These are phyloP conservation scores for Globisporangium carolinianum DNA, from an alignment of 352 stramenopile species.

Conservation along the genomic window DNA sequence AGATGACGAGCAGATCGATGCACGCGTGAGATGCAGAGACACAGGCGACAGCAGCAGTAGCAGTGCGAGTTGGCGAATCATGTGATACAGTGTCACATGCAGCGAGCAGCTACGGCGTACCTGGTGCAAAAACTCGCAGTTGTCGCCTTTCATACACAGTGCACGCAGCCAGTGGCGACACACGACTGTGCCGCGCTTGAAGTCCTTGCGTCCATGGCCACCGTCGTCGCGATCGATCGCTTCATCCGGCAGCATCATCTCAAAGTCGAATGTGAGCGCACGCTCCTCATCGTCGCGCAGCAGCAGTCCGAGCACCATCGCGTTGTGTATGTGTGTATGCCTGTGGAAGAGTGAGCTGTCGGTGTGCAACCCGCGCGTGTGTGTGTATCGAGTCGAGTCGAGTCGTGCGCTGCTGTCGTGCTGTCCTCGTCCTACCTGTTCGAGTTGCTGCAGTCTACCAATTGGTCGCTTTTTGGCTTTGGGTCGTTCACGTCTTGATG, in stretches of 20 bases:
- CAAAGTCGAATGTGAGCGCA: conserved; percentile 77
- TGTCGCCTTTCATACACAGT: conserved; percentile 97
- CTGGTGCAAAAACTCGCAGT: conserved; percentile 95
- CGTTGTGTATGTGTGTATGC: neutral
- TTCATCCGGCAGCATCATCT: conserved; percentile 66
- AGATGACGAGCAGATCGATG: too few species aligned
- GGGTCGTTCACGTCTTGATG: too few species aligned
- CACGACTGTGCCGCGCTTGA: conserved; percentile 92
- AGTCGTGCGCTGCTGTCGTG: too few species aligned
- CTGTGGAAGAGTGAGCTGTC: neutral
- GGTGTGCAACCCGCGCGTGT: neutral
- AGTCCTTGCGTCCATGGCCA: conserved; percentile 61
- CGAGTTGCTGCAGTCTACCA: too few species aligned
- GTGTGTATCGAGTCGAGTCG: neutral
- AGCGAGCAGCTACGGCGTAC: conserved; percentile 1
- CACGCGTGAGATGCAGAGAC: neutral
- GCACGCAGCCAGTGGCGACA: conserved; percentile 96
- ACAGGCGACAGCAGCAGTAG: neutral
- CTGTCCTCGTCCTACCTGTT: too few species aligned
- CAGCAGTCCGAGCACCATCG: conserved; percentile 72
- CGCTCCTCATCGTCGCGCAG: conserved; percentile 80
- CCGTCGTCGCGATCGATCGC: conserved; percentile 33
- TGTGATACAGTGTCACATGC: neutral
- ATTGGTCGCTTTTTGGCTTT: too few species aligned
- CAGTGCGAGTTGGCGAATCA: too few species aligned